These are phyloP conservation scores for Auxenochlorella protothecoides DNA, from an alignment of 139 green algal genomes.

Conservation along the genomic window DNA sequence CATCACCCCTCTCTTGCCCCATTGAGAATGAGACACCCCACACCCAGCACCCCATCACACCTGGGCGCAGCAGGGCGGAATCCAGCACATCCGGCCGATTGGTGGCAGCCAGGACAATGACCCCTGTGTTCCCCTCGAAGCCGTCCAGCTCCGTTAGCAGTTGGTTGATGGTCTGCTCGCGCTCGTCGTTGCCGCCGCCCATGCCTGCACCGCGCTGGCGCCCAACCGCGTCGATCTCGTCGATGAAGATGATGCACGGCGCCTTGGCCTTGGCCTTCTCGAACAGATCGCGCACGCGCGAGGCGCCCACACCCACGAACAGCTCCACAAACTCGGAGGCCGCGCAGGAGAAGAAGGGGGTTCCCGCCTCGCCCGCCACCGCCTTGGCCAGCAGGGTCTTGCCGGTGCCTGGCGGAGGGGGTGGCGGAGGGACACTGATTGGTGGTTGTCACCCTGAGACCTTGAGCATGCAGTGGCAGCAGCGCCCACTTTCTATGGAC, in stretches of 20 bases:
- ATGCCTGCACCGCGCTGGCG: conserved; percentile 92
- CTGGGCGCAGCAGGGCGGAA: conserved; percentile 87
- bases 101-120: conserved; percentile 82
- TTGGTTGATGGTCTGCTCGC: conserved; percentile 99
- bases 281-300: conserved; percentile 94
- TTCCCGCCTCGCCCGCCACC: conserved; percentile 87
- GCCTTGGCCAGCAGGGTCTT: conserved; percentile 86
- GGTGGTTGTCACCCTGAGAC: too few species aligned
- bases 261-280: conserved; percentile 92
- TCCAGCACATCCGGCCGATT: conserved; percentile 98
- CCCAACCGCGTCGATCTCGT: conserved; percentile 99
- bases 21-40: too few species aligned
- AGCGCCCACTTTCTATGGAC: too few species aligned
- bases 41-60: too few species aligned
- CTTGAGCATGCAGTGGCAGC: too few species aligned
- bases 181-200: conserved; percentile 97
- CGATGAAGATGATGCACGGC: conserved; percentile 99
- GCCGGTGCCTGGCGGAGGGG: conserved; percentile 45
- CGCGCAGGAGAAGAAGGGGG: conserved; percentile 95
- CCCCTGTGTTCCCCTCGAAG: conserved; percentile 82
- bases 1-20: too few species aligned
- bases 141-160: conserved; percentile 96
- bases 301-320: conserved; percentile 98
- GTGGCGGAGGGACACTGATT: too few species aligned
- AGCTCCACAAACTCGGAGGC: conserved; percentile 99